phyloP scores from a whole-genome alignment of 352 stramenopile genomes.

The Globisporangium uncinulatum region DNA sequence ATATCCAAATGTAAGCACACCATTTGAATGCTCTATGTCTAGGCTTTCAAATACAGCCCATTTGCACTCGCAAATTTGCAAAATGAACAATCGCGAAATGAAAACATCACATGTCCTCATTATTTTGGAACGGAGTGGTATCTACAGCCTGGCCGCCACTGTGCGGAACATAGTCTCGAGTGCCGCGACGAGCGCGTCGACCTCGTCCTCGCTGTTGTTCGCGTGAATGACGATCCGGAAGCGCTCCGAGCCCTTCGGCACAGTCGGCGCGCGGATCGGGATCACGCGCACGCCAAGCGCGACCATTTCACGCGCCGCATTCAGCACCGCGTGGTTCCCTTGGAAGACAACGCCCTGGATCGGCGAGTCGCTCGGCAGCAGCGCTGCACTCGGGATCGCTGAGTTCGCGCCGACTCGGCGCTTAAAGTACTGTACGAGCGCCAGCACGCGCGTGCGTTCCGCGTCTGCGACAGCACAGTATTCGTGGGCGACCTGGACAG shows the following conservation, averaged over 20 bases:
- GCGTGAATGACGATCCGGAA: conserved; percentile 96
- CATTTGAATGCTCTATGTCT: too few relatives aligned
- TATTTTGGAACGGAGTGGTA: too few relatives aligned
- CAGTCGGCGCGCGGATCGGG: conserved; percentile 94
- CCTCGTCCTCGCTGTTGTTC: conserved; percentile 89
- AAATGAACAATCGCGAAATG: too few relatives aligned
- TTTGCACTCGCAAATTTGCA: not conserved
- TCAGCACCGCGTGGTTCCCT: conserved; percentile 87
- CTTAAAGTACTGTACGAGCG: conserved; percentile 84
- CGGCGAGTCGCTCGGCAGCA: conserved; percentile 73
- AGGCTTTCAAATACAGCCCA: too few relatives aligned
- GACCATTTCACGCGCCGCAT: conserved; percentile 64
- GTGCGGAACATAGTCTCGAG: conserved; percentile 39
- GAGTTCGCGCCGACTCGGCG: conserved; percentile 24
- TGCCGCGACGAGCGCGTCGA: conserved; percentile 61
- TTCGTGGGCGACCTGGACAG: conserved; percentile 87
- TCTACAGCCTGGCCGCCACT: not conserved
- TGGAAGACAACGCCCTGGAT: conserved; percentile 95
- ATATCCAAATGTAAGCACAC: too few relatives aligned
- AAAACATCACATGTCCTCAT: too few relatives aligned
- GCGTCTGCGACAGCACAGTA: conserved; percentile 56
- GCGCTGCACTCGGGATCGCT: conserved; percentile 33
- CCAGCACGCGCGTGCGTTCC: conserved; percentile 30
- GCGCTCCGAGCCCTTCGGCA: conserved; percentile 91
- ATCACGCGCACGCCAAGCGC: conserved; percentile 86